Evolutionary conservation across 495 filamentous ascomycete species (phyloP).

Genomic region (Neurospora tetraspora): DNA sequence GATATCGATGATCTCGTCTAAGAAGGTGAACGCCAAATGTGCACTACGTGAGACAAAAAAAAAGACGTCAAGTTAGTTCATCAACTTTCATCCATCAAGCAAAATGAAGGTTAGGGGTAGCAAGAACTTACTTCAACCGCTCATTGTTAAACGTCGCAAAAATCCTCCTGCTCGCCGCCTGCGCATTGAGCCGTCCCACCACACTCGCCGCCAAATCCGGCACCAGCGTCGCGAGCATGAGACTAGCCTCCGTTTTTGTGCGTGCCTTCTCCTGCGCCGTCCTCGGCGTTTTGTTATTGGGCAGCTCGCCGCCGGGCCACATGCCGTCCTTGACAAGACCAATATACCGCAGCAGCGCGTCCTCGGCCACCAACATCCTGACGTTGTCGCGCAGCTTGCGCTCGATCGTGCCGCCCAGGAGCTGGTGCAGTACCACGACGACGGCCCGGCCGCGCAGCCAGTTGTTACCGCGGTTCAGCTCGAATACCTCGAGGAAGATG

Average conservation of each 20-base stretch:
- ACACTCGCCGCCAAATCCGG: slow-evolving; percentile 79
- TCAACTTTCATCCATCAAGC: not conserved
- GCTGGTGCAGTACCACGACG: slow-evolving; percentile 77
- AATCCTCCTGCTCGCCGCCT: slow-evolving; percentile 68
- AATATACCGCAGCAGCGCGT: slow-evolving; percentile 68
- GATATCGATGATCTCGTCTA: slow-evolving; percentile 69
- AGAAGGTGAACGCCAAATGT: slow-evolving; percentile 65
- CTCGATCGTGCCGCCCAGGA: slow-evolving; percentile 90
- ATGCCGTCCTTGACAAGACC: slow-evolving; percentile 56
- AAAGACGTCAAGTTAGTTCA: slow-evolving; percentile 2
- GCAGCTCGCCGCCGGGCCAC: slow-evolving; percentile 64
- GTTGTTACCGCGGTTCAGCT: slow-evolving; percentile 87
- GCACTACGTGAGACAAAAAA: slow-evolving; percentile 36
- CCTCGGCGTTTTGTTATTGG: slow-evolving; percentile 42
- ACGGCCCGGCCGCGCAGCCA: slow-evolving; percentile 91
- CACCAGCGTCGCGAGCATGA: slow-evolving; percentile 71
- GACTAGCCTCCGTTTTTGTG: slow-evolving; percentile 61
- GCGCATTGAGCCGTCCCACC: slow-evolving; percentile 74
- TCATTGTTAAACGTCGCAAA: slow-evolving; percentile 77
- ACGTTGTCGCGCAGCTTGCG: slow-evolving; percentile 81
- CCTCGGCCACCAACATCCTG: slow-evolving; percentile 59
- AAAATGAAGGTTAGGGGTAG: not conserved
- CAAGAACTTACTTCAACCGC: slow-evolving; percentile 50
- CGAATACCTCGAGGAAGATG: slow-evolving; percentile 92
- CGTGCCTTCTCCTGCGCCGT: slow-evolving; percentile 57